Conservation (phyloP, 306 rosid genomes). For the Vicia villosa region DNA sequence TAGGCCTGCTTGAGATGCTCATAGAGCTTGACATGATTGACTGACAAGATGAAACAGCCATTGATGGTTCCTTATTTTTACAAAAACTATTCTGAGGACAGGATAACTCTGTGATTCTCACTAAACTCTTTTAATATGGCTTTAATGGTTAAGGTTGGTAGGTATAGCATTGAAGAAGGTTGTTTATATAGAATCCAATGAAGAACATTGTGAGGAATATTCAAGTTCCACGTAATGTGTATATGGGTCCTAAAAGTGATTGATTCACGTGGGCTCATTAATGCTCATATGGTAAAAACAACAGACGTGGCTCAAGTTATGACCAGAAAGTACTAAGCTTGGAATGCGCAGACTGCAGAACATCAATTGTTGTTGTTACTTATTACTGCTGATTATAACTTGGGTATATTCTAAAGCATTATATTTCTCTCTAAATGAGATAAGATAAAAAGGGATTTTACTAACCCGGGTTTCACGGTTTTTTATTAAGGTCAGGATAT, state of each 20-base stretch:
- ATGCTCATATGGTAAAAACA: slow-evolving; percentile 41
- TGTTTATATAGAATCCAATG: slow-evolving; percentile 36
- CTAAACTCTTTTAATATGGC: background rate
- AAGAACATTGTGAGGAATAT: slow-evolving; percentile 41
- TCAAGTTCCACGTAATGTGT: slow-evolving; percentile 44
- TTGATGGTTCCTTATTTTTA: background rate
- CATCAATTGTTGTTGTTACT: no score
- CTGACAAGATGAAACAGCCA: slow-evolving; percentile 58
- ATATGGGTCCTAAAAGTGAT: slow-evolving; percentile 31
- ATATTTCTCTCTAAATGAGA: no score
- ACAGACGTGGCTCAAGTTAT: slow-evolving; percentile 40
- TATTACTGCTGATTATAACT: no score
- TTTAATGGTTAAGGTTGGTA: background rate
- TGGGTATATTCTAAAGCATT: no score
- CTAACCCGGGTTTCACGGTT: no score
- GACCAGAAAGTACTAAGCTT: background rate
- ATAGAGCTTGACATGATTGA: slow-evolving; percentile 41
- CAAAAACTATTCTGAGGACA: background rate
- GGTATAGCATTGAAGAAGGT: background rate
- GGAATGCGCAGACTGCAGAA: slow-evolving; percentile 18
- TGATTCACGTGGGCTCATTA: slow-evolving; percentile 50
- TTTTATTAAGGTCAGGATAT: no score
- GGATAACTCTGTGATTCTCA: background rate
- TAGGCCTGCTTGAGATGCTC: slow-evolving; percentile 28
- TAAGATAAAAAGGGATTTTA: no score